Base-by-base conservation (phyloP, 2,329 filamentous ascomycete genomes). In the Cladorrhinum sp. region DNA sequence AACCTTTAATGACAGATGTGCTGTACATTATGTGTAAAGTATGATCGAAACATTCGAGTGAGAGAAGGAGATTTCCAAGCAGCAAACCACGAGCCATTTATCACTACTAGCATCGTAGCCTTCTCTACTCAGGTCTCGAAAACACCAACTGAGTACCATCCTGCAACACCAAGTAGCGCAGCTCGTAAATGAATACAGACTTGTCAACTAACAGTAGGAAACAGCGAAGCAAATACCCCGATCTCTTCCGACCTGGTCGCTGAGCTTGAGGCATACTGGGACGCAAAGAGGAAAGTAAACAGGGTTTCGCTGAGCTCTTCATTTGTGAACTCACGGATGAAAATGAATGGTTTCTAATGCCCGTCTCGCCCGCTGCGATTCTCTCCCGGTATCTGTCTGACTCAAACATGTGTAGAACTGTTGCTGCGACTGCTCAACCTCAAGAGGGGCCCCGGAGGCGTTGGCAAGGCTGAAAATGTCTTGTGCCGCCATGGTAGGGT, bases 381-480 rank as follows among this genome's bases (percentile, higher is more conserved):
- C 81, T 81, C 64, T 88, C 81, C 41, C 82, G 81, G 74, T 92
- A 92, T 50, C 75, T 77, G 65, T 88, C 82, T 0, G 87, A 91
- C 59, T 90, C 86, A 69, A 89, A 83, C 85, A 92, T 92, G 62
- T 84, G 79, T 67, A 85, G 81, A 57, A 93, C 81, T 29, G 4
- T 29, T 29, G 25, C 25, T 29, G n/a, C n/a, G n/a, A n/a, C n/a
- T n/a, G n/a, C n/a, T n/a, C n/a, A n/a, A n/a, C n/a, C n/a, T n/a
- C n/a, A n/a, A n/a, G n/a, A n/a, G n/a, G n/a, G n/a, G n/a, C n/a
- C n/a, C n/a, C n/a, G n/a, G n/a, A n/a, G n/a, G n/a, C n/a, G n/a
- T n/a, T n/a, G n/a, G n/a, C n/a, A n/a, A n/a, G n/a, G n/a, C n/a
- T n/a, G n/a, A n/a, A n/a, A n/a, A n/a, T n/a, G n/a, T 10, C 25